phyloP scores from a whole-genome alignment of 2,329 filamentous ascomycete genomes.

The Colletotrichum phormii region DNA sequence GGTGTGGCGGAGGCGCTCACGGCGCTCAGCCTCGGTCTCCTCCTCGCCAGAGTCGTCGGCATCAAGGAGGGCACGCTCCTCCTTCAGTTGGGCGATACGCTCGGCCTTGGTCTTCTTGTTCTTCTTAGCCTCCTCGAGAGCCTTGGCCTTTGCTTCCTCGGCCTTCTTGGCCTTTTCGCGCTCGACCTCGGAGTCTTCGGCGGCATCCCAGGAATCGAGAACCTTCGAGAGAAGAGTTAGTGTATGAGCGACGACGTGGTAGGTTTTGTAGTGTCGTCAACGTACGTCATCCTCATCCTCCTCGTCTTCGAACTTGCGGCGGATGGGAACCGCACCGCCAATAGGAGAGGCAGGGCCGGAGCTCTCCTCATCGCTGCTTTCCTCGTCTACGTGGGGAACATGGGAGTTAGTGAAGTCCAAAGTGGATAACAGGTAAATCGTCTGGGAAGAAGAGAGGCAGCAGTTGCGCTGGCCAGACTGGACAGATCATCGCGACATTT shows the following conservation, averaged over 20 bases:
- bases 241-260: not conserved
- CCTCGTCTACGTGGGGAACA: slow-evolving; percentile 48
- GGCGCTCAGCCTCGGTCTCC: slow-evolving; percentile 78
- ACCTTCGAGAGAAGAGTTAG: slow-evolving; percentile 65
- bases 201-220: slow-evolving; percentile 95
- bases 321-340: slow-evolving; percentile 44
- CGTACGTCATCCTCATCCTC: slow-evolving; percentile 86
- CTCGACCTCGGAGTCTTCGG: slow-evolving; percentile 96
- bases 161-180: slow-evolving; percentile 94
- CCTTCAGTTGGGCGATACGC: slow-evolving; percentile 84
- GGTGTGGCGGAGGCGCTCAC: slow-evolving; percentile 79
- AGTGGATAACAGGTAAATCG: not conserved
- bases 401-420: slow-evolving; percentile 10
- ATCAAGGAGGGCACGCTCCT: slow-evolving; percentile 66
- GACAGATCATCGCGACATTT: slow-evolving; percentile 34
- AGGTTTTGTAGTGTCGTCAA: slow-evolving; percentile 32
- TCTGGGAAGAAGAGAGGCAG: not conserved
- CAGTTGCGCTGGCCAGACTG: not conserved
- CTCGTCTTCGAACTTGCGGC: slow-evolving; percentile 87
- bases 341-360: slow-evolving; percentile 51
- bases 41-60: slow-evolving; percentile 61
- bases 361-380: slow-evolving; percentile 51
- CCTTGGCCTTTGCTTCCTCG: slow-evolving; percentile 87
- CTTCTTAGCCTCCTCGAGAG: slow-evolving; percentile 86
- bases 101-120: slow-evolving; percentile 91